These are phyloP conservation scores for Sporothrix mexicana DNA, from an alignment of 2,329 filamentous ascomycete species.

Conservation along the genomic window DNA sequence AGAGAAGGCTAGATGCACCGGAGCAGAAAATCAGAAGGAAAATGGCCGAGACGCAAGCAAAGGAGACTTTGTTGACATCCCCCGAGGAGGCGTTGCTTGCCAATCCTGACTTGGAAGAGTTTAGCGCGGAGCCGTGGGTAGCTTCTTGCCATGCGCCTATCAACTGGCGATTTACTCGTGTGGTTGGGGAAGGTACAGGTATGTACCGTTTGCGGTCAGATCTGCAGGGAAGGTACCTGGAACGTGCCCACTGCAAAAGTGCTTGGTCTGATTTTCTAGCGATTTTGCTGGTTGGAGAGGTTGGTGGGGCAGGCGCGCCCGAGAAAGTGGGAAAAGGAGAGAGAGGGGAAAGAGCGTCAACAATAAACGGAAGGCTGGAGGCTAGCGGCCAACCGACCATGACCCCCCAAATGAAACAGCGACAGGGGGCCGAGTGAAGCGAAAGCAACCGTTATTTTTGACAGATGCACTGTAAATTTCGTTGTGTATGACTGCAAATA, in stretches of 20 bases:
- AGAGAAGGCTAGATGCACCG: constrained; percentile 12
- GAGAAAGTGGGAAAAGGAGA: constrained; percentile 23
- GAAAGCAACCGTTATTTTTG: constrained; percentile 27
- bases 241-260: not conserved
- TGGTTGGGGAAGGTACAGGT: constrained; percentile 32
- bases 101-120: constrained; percentile 27
- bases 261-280: too few species aligned
- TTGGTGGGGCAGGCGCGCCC: constrained; percentile 31
- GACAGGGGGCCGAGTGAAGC: constrained; percentile 8
- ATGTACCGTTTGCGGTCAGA: constrained; percentile 13
- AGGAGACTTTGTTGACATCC: constrained; percentile 34
- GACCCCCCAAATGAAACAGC: not conserved
- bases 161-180: constrained; percentile 29
- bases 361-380: constrained; percentile 34
- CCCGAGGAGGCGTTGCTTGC: constrained; percentile 24
- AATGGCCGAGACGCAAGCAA: constrained; percentile 16
- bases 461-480: constrained; percentile 22
- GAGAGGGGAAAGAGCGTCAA: constrained; percentile 13
- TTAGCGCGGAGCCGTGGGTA: constrained; percentile 31
- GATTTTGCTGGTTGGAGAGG: constrained; percentile 27
- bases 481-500: not conserved
- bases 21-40: constrained; percentile 9
- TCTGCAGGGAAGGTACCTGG: constrained; percentile 19
- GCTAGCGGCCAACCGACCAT: constrained; percentile 28
- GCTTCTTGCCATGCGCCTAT: constrained; percentile 31